Percentiles rank a stretch among this genome's conserved stretches.
phyloP scores from a whole-genome alignment of 83 land plant genomes.

The Picea engelmannii region DNA sequence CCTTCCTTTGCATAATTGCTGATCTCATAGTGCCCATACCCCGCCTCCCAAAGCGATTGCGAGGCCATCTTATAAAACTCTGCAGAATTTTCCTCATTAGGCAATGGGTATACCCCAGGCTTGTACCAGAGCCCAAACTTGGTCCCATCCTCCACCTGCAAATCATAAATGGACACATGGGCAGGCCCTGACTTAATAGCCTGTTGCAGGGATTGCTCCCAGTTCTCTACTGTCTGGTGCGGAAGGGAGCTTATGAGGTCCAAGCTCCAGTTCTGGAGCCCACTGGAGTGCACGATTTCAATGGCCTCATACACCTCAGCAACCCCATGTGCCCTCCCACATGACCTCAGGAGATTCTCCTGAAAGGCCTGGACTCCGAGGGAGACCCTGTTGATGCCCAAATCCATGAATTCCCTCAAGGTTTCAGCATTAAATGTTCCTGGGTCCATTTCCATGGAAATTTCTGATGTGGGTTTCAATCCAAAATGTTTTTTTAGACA shows the following conservation, averaged over 20 bases:
- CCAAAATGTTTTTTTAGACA: slow-evolving; percentile 55
- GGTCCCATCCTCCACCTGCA: slow-evolving; percentile 94
- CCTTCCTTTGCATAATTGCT: slow-evolving; percentile 87
- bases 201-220: slow-evolving; percentile 74
- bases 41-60: slow-evolving; percentile 53
- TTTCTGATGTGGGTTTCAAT: slow-evolving; percentile 48
- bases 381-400: slow-evolving; percentile 91
- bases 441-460: slow-evolving; percentile 97
- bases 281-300: slow-evolving; percentile 56
- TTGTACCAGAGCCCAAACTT: slow-evolving; percentile 82
- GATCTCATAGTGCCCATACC: slow-evolving; percentile 90
- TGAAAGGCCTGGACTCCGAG: slow-evolving; percentile 96
- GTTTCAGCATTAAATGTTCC: slow-evolving; percentile 72
- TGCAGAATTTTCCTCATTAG: slow-evolving; percentile 77
- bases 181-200: slow-evolving; percentile 62
- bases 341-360: slow-evolving; percentile 63
- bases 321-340: slow-evolving; percentile 91
- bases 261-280: slow-evolving; percentile 85
- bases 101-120: slow-evolving; percentile 87
- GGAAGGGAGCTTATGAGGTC: slow-evolving; percentile 95
- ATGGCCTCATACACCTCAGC: slow-evolving; percentile 82
- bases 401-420: slow-evolving; percentile 51
- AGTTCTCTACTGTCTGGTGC: slow-evolving; percentile 67
- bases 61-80: slow-evolving; percentile 80
- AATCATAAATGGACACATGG: slow-evolving; percentile 90